phyloP scores from a whole-genome alignment of 108 stramenopile genomes.

The Cyclostephanos tholiformis region DNA sequence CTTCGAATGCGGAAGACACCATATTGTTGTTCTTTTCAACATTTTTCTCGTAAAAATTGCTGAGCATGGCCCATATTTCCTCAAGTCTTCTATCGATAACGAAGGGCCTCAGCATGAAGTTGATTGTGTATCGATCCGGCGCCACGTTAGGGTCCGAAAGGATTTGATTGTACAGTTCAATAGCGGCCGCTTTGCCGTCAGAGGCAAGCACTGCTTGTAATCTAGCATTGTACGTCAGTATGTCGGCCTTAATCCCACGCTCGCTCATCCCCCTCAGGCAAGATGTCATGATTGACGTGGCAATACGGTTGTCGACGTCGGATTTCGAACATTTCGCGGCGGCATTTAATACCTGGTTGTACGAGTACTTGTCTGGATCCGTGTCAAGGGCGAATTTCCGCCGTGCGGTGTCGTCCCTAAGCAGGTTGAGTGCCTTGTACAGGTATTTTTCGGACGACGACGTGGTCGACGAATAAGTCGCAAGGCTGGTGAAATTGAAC shows the following conservation, averaged over 20 bases:
- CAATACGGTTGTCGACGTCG: constrained; percentile 21
- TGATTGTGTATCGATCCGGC: constrained; percentile 76
- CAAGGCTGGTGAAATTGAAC: constrained; percentile 27
- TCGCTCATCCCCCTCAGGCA: constrained; percentile 51
- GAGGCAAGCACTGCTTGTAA: constrained; percentile 38
- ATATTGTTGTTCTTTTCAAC: constrained; percentile 6
- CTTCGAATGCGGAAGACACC: constrained; percentile 59
- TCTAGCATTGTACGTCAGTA: constrained; percentile 72
- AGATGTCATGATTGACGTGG: constrained; percentile 27
- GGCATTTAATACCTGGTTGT: constrained; percentile 58
- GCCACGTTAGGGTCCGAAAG: constrained; percentile 26
- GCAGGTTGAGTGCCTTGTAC: constrained; percentile 42
- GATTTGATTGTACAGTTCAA: constrained; percentile 51
- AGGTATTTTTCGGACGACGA: constrained; percentile 40
- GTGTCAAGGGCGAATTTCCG: constrained; percentile 21
- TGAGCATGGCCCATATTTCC: constrained; percentile 46
- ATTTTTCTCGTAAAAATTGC: constrained; percentile 45
- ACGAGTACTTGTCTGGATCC: constrained; percentile 59
- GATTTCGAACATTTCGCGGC: constrained; percentile 61
- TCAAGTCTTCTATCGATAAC: constrained; percentile 41
- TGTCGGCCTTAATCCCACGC: constrained; percentile 48
- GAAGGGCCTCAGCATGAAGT: constrained; percentile 62
- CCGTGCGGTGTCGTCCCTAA: constrained; percentile 34
- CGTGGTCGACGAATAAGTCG: constrained; percentile 17
- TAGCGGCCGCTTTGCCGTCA: constrained; percentile 32